phyloP scores from a whole-genome alignment of 345 rosid genomes.

The Turritis glabra region DNA sequence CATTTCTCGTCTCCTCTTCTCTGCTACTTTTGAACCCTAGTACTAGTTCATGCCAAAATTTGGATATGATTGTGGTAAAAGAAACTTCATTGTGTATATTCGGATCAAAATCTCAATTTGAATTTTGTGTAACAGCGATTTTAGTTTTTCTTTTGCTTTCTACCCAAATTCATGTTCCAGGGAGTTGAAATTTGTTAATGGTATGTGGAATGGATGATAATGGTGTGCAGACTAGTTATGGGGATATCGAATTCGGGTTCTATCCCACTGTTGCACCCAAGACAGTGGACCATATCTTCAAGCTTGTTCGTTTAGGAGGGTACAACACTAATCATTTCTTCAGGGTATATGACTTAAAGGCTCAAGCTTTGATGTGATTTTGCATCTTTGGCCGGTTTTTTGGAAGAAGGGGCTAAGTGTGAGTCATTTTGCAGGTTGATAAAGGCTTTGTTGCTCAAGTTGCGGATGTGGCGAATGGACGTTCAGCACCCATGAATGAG shows the following conservation, averaged over 20 bases:
- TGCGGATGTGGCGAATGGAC: constrained; percentile 77
- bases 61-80: background rate
- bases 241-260: constrained; percentile 93
- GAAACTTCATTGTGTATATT: too few relatives aligned
- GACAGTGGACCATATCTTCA: constrained; percentile 85
- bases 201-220: background rate
- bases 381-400: background rate
- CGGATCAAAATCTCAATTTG: background rate
- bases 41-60: background rate
- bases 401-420: background rate
- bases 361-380: constrained; percentile 10
- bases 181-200: background rate
- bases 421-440: constrained; percentile 62
- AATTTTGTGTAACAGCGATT: background rate
- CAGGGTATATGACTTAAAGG: constrained; percentile 56
- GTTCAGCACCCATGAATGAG: constrained; percentile 90
- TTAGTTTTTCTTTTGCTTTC: background rate
- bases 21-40: background rate
- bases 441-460: constrained; percentile 98
- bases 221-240: constrained; percentile 68
- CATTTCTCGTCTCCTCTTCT: background rate
- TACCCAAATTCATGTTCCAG: background rate
- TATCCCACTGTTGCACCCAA: constrained; percentile 83
- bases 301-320: constrained; percentile 90
- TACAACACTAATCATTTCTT: constrained; percentile 92